These are phyloP conservation scores for Thermothelomyces thermophilus DNA, from an alignment of 2,329 filamentous ascomycete species.

Conservation along the genomic window DNA sequence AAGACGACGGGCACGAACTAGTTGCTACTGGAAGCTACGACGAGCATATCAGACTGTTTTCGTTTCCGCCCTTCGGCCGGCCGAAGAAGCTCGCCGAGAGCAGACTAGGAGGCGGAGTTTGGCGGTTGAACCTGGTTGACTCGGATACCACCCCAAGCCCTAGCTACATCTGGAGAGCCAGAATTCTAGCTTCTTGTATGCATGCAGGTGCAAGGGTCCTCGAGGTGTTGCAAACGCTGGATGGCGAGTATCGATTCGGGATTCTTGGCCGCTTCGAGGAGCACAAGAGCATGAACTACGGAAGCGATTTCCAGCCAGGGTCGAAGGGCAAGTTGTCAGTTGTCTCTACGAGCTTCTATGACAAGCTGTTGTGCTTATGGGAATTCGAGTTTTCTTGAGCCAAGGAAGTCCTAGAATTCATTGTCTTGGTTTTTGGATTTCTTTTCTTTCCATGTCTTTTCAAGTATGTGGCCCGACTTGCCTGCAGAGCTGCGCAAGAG, in stretches of 20 bases:
- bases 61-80: slow-evolving; percentile 39
- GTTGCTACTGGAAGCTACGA: slow-evolving; percentile 89
- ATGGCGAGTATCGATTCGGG: slow-evolving; percentile 51
- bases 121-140: slow-evolving; percentile 65
- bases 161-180: slow-evolving; percentile 25
- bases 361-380: slow-evolving; percentile 65
- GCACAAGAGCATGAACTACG: slow-evolving; percentile 94
- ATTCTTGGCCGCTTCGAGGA: slow-evolving; percentile 70
- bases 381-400: slow-evolving; percentile 21
- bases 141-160: slow-evolving; percentile 21
- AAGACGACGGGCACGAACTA: slow-evolving; percentile 42
- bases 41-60: slow-evolving; percentile 66
- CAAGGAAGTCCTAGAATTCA: too few relatives aligned
- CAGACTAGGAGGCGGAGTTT: slow-evolving; percentile 75
- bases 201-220: slow-evolving; percentile 74
- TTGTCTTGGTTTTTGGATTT: too few relatives aligned
- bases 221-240: slow-evolving; percentile 34
- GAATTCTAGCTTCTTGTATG: slow-evolving; percentile 87
- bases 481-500: neutral
- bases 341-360: slow-evolving; percentile 72
- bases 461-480: neutral
- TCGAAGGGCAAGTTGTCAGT: slow-evolving; percentile 36
- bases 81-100: slow-evolving; percentile 53
- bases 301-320: slow-evolving; percentile 59
- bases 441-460: too few relatives aligned